Conservation (phyloP, 164 flowering plant genomes). For the Umbilicus rupestris region DNA sequence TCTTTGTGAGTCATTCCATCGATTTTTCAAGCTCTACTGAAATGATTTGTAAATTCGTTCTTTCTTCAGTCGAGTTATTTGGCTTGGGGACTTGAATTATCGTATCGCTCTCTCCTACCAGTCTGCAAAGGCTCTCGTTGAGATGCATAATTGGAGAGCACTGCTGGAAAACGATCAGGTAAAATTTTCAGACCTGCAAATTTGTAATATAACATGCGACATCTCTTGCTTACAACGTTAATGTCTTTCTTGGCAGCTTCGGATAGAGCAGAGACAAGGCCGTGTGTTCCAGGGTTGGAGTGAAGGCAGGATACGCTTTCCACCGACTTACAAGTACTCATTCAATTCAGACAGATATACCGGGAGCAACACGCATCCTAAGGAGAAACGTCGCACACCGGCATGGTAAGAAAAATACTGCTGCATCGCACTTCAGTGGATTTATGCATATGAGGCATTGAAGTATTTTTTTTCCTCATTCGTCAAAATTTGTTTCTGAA, state of each 20-base stretch:
- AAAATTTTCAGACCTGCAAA: neutral
- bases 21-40: too few species aligned
- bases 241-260: too few species aligned
- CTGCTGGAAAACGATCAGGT: constrained; percentile 80
- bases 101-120: constrained; percentile 73
- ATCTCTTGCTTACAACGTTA: too few species aligned
- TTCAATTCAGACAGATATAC: constrained; percentile 87
- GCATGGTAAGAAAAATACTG: constrained; percentile 68
- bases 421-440: too few species aligned
- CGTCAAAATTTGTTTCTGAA: too few species aligned
- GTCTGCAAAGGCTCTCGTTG: constrained; percentile 78
- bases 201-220: neutral
- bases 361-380: constrained; percentile 76
- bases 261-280: constrained; percentile 65
- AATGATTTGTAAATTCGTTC: too few species aligned
- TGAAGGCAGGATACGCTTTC: constrained; percentile 81
- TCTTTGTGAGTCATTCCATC: too few species aligned
- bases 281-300: constrained; percentile 75
- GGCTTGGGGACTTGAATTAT: constrained; percentile 62
- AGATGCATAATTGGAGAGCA: constrained; percentile 89
- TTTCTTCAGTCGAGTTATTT: constrained; percentile 44
- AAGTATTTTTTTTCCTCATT: neutral
- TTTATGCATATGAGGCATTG: too few species aligned
- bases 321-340: constrained; percentile 93
- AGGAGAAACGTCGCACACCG: constrained; percentile 91